Evolutionary conservation across 2,329 filamentous ascomycete genomes (phyloP), one percentile per base, ranked within the genome.

Genomic region (Acarospora socialis): DNA sequence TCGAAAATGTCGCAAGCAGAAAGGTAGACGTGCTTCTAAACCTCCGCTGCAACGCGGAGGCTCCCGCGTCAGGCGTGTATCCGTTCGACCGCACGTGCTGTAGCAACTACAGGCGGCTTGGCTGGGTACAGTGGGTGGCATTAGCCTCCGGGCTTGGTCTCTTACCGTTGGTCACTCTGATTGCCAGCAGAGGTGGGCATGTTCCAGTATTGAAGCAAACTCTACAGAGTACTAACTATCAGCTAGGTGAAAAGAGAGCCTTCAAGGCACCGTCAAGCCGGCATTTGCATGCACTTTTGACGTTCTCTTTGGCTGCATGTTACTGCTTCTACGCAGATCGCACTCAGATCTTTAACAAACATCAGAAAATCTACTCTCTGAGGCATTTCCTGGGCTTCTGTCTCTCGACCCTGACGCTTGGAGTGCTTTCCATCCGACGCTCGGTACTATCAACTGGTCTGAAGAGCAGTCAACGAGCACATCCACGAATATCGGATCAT

Each of bases 311-410:
- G 12, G 51, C 53, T 3, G 32, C 55, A 4, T 37, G 51, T 10
- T 68, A 61, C 46, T 70, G 65, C 48, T 69, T 61, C 47, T 49
- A 64, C 14, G 59, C 66, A 10, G 71, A 76, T 44, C 58, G 70
- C 12, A 68, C 65, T 2, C 60, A 64, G 20, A 41, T 66, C 1
- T 63, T 73, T 43, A 54, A 63, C 34, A 72, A 73, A 44, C 47
- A 53, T 3, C 56, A 64, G 8, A 69, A 66, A 40, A 51, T 61
- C 27, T 65, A 60, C 38, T 43, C 51, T 13, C 35, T 38, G 24
- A 39, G 38, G 30, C 49, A 56, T 15, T 58, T 61, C 37, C 29
- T 50, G 17, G 35, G 39, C 31, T 43, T 42, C 17, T 49, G 46
- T 28, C 37, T 35, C n/a, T 35, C 48, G 27, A 43, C 49, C 12